phyloP scores from a whole-genome alignment of 1,284 basidiomycete species.

The Apiotrichum akiyoshidainum region DNA sequence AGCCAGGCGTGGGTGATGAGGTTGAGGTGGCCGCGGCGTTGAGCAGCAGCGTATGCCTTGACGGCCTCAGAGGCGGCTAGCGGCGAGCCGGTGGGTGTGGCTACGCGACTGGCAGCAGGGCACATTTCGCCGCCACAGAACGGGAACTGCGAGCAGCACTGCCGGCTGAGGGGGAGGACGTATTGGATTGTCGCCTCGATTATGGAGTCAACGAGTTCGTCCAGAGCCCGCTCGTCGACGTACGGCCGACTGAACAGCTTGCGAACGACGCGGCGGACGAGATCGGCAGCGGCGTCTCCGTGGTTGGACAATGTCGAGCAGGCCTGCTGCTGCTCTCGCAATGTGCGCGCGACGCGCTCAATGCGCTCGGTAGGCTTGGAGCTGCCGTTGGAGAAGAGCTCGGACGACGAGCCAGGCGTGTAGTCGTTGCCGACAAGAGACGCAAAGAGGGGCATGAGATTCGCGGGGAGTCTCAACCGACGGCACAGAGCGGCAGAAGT shows the following conservation, averaged over 20 bases:
- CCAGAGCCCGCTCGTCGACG: conserved; percentile 29
- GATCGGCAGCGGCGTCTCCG: conserved; percentile 39
- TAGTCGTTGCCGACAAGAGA: conserved; percentile 85
- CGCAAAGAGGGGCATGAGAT: conserved; percentile 76
- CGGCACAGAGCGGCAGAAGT: conserved; percentile 63
- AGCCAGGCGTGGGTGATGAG: conserved; percentile 33
- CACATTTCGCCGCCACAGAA: conserved; percentile 49
- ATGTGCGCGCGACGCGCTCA: conserved; percentile 44
- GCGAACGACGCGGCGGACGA: conserved; percentile 41
- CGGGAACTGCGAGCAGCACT: conserved; percentile 39
- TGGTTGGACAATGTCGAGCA: conserved; percentile 24
- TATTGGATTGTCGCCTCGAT: conserved; percentile 50
- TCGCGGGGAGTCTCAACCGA: conserved; percentile 65
- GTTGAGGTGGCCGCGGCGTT: conserved; percentile 27
- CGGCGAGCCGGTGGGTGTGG: conserved; percentile 11
- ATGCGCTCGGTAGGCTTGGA: conserved; percentile 33
- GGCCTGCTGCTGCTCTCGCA: conserved; percentile 41
- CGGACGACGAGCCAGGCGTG: conserved; percentile 54
- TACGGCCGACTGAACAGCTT: conserved; percentile 32
- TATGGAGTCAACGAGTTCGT: conserved; percentile 34
- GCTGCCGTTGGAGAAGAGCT: conserved; percentile 33
- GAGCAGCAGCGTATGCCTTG: conserved; percentile 30
- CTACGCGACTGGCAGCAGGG: conserved; percentile 12
- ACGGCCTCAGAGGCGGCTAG: conserved; percentile 9
- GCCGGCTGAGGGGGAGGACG: conserved; percentile 30